These are phyloP conservation scores for Malus fusca DNA, from an alignment of 306 rosid genomes.

Conservation along the genomic window DNA sequence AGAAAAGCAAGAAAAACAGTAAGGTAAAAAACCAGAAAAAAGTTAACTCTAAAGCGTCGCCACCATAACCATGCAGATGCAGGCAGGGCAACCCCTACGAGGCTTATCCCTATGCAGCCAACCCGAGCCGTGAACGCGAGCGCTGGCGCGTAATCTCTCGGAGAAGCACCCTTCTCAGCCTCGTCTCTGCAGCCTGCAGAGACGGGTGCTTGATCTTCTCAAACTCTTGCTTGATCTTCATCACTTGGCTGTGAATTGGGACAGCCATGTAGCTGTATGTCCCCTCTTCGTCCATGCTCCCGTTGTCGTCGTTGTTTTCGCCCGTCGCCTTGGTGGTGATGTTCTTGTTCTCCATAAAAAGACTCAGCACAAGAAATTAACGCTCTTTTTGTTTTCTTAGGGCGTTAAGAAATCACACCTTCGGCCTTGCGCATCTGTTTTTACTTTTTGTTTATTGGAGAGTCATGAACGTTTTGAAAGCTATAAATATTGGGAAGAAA, in stretches of 20 bases:
- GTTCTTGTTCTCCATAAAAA: constrained; percentile 12
- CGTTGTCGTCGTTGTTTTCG: not conserved
- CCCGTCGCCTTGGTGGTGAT: not conserved
- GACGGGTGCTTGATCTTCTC: constrained; percentile 68
- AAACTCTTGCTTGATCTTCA: constrained; percentile 67
- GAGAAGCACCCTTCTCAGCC: constrained; percentile 20
- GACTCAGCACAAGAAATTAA: not conserved
- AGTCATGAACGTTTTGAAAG: not conserved
- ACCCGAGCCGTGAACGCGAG: constrained; percentile 64
- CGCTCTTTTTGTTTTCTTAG: not conserved
- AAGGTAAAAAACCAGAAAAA: not conserved
- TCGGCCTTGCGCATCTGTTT: not conserved
- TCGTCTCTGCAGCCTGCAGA: constrained; percentile 35
- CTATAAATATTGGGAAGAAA: constrained; percentile 6
- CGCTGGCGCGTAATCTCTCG: constrained; percentile 36
- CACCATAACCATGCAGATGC: not conserved
- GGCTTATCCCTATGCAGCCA: constrained; percentile 4
- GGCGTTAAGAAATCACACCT: not conserved
- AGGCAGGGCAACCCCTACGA: not conserved
- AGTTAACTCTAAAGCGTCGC: not conserved
- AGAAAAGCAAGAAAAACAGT: not conserved
- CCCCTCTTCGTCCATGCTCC: constrained; percentile 12
- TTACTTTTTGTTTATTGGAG: not conserved
- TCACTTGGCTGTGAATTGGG: constrained; percentile 70
- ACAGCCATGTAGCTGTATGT: constrained; percentile 2